Conservation (phyloP, 331 rosid genomes). For the Saraca asoca region DNA sequence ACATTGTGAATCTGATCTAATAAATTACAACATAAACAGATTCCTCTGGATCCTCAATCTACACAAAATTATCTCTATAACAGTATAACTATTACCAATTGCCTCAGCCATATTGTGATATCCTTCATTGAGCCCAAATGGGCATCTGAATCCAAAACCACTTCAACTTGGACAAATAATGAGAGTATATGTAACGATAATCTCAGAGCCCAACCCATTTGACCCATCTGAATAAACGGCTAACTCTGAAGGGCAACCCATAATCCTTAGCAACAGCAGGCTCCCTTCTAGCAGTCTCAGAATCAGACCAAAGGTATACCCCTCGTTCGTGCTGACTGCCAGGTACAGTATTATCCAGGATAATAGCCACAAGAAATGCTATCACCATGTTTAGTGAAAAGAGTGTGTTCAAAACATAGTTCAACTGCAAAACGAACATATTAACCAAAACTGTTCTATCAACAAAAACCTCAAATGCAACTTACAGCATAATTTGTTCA, state of each 20-base stretch:
- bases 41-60: constrained; percentile 47
- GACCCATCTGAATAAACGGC: constrained; percentile 89
- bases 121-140: not conserved
- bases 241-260: constrained; percentile 71
- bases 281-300: constrained; percentile 80
- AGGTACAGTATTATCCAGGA: constrained; percentile 95
- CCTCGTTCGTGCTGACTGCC: constrained; percentile 94
- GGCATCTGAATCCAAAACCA: constrained; percentile 10
- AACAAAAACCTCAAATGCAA: constrained; percentile 14
- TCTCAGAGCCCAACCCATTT: constrained; percentile 85
- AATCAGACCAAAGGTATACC: constrained; percentile 88
- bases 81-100: constrained; percentile 38
- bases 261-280: constrained; percentile 82
- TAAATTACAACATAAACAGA: constrained; percentile 60
- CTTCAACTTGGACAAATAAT: constrained; percentile 8
- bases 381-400: constrained; percentile 85
- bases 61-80: constrained; percentile 32
- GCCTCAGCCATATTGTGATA: constrained; percentile 24
- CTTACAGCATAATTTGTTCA: no score
- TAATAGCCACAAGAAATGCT: constrained; percentile 85
- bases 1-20: constrained; percentile 50
- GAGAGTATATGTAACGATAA: constrained; percentile 29
- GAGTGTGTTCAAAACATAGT: constrained; percentile 73
- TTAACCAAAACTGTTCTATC: constrained; percentile 4
- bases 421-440: constrained; percentile 54